Evolutionary conservation across 441 rosid species (phyloP), one percentile per base, ranked within the genome.

Genomic region (Dalechampia spathulata): DNA sequence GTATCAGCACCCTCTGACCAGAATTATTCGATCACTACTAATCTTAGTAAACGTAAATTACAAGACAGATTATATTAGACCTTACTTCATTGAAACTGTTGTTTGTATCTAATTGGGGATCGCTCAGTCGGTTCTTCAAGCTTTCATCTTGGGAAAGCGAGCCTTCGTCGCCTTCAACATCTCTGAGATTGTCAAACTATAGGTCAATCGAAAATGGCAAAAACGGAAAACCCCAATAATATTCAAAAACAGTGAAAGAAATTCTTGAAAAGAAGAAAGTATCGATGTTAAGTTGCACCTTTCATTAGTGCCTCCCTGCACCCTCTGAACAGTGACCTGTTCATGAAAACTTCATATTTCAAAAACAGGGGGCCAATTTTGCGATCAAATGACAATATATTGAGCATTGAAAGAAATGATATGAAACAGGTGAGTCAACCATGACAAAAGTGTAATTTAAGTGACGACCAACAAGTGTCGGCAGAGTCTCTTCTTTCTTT

Each of bases 251-350:
- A 82, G 65, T 28, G 70, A 32, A 66, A 50, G 2, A 52, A 28
- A 49, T 6, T 25, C 11, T 12, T 42, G 50, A 6, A 16, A 49
- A 58, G 25, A 17, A 60, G 38, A 37, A 17, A 41, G 17, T 54
- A 16, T 46, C 40, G 34, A 21, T 30, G 22, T 49, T 55, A 20
- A n/a, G 13, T 7, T 28, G 64, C 60, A 91, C 98, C 85, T 86
- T 63, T 68, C 81, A 66, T 80, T 83, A 49, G 41, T 58, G 22
- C 67, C 80, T 61, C 82, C 90, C 54, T 78, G 83, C 61, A 84
- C 66, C 77, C 65, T 88, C 69, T 80, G 81, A 37, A 92, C 81
- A 40, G 91, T 86, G 48, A 88, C 87, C 96, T 92, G 82, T 78
- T 68, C 65, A 63, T 48, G 65, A 68, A 45, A 30, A 62, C 48